Conservation (phyloP, 768 basidiomycete genomes). For the Trametes coccinea region DNA sequence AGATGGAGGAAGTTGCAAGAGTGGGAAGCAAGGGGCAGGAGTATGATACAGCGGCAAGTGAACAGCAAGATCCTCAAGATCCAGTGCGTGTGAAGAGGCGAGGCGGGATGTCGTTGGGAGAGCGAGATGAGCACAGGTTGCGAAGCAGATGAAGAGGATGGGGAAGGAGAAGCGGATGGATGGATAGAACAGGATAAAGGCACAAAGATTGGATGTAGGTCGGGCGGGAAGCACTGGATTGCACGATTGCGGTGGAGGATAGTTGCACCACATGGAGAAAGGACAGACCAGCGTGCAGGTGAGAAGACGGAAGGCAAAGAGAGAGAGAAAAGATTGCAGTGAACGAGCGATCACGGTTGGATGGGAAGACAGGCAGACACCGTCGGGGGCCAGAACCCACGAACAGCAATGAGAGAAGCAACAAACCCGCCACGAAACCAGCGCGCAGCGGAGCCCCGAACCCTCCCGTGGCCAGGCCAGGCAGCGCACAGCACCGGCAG, state of each 20-base stretch:
- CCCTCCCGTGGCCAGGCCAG: background rate
- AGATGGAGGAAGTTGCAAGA: background rate
- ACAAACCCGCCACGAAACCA: background rate
- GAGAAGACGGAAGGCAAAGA: background rate
- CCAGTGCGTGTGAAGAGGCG: constrained; percentile 5
- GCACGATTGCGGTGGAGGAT: background rate
- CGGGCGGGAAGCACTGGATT: background rate
- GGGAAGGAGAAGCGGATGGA: background rate
- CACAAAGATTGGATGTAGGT: too few species aligned
- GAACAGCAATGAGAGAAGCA: background rate
- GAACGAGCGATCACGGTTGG: background rate
- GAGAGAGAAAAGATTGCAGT: background rate
- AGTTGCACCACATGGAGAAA: constrained; percentile 6
- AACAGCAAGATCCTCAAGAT: constrained; percentile 23
- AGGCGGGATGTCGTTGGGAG: background rate
- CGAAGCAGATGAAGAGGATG: background rate
- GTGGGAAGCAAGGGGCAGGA: background rate
- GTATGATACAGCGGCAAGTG: constrained; percentile 15
- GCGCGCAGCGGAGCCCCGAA: background rate
- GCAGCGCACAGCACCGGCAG: background rate
- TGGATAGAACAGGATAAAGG: too few species aligned
- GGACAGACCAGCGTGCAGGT: background rate
- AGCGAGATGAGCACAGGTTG: background rate
- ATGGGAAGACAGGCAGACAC: background rate
- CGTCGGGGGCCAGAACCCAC: background rate